Evolutionary conservation across 345 rosid species (phyloP).

Genomic region (Euphorbia lathyris): DNA sequence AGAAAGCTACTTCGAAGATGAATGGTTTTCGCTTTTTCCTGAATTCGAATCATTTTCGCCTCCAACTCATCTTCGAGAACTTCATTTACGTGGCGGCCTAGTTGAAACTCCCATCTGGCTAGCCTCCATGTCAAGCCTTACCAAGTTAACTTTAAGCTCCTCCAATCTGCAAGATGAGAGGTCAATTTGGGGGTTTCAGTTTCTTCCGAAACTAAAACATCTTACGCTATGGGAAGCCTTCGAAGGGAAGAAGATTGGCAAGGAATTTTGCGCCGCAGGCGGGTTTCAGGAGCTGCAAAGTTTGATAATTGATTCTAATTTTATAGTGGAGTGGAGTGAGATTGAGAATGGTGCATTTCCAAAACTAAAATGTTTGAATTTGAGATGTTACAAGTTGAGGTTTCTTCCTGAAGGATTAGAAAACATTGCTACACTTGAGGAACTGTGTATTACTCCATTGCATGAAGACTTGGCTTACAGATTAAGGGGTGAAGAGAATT

Average conservation of each 20-base stretch:
- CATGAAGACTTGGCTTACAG: slow-evolving; percentile 10
- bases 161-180: slow-evolving; percentile 1
- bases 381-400: background rate
- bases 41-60: slow-evolving; percentile 15
- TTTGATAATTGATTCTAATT: slow-evolving; percentile 1
- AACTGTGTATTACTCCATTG: background rate
- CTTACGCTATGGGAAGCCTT: slow-evolving; percentile 6
- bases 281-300: slow-evolving; percentile 5
- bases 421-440: slow-evolving; percentile 10
- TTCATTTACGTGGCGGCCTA: background rate
- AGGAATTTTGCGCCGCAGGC: slow-evolving; percentile 20
- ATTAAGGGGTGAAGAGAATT: slow-evolving; percentile 5
- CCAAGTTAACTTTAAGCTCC: rapidly evolving
- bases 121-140: slow-evolving; percentile 12
- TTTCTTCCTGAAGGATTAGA: slow-evolving; percentile 15
- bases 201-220: slow-evolving; percentile 16
- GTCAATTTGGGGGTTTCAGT: background rate
- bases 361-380: background rate
- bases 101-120: slow-evolving; percentile 13
- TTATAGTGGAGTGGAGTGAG: slow-evolving; percentile 15
- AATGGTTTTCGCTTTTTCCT: background rate
- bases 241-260: slow-evolving; percentile 13
- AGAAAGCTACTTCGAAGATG: background rate
- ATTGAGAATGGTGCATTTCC: slow-evolving; percentile 10
- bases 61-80: slow-evolving; percentile 11